Conservation (phyloP, 2,329 filamentous ascomycete species). For the Fusarium oligoseptatum region DNA sequence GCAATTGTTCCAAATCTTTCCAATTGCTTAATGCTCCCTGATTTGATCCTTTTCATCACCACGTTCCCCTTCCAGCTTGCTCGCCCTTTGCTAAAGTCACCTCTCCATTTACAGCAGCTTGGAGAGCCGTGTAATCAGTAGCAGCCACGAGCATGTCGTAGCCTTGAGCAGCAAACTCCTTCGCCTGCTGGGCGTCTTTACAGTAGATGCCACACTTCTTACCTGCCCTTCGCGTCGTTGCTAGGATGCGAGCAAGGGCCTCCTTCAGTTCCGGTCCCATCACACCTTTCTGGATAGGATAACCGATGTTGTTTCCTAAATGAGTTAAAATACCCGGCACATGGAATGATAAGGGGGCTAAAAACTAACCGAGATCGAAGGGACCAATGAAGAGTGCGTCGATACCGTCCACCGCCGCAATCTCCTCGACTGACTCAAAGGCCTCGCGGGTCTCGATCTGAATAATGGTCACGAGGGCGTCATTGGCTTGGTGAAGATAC, state of each 20-base stretch:
- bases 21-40: neutral
- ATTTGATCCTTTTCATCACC: neutral
- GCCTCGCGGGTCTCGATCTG: conserved; percentile 76
- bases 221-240: conserved; percentile 68
- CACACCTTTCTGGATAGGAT: conserved; percentile 70
- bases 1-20: neutral
- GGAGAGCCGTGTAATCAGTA: conserved; percentile 65
- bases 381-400: conserved; percentile 76
- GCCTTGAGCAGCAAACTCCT: conserved; percentile 64
- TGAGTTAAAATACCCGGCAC: neutral
- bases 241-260: conserved; percentile 69
- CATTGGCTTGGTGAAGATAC: conserved; percentile 62
- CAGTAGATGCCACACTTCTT: conserved; percentile 75
- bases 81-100: conserved; percentile 60
- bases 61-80: neutral
- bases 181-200: conserved; percentile 65
- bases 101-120: conserved; percentile 56
- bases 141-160: conserved; percentile 71
- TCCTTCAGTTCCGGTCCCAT: conserved; percentile 68
- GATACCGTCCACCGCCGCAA: conserved; percentile 69
- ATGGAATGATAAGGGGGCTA: neutral
- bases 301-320: conserved; percentile 67
- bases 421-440: conserved; percentile 69
- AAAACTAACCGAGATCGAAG: conserved; percentile 67
- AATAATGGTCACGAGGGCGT: conserved; percentile 69